These are phyloP conservation scores for Fusarium sp. DNA, from an alignment of 2,329 filamentous ascomycete genomes.

Conservation along the genomic window DNA sequence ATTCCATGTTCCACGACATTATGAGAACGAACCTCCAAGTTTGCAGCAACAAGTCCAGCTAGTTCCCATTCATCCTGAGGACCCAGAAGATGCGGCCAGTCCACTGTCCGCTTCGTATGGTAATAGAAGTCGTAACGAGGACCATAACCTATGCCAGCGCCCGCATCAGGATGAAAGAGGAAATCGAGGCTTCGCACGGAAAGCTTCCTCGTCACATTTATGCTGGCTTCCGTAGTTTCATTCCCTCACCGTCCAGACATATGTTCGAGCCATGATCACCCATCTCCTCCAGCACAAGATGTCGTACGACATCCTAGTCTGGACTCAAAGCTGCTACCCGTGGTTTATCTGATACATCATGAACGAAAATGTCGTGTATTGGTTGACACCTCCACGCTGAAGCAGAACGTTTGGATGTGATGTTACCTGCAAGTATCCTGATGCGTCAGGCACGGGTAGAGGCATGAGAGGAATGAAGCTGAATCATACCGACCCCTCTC, in stretches of 20 bases:
- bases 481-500: neutral
- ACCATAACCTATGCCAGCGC: constrained; percentile 10
- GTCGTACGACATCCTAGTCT: constrained; percentile 17
- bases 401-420: neutral
- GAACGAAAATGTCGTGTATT: neutral
- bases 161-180: constrained; percentile 13
- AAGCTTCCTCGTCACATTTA: constrained; percentile 2
- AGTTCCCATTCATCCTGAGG: neutral
- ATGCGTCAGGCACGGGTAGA: constrained; percentile 14
- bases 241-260: constrained; percentile 8
- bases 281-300: neutral
- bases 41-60: neutral
- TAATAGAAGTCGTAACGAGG: neutral
- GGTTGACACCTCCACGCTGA: neutral
- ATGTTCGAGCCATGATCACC: neutral
- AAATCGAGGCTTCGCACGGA: neutral
- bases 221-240: constrained; percentile 16
- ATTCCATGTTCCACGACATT: neutral
- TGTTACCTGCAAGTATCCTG: neutral
- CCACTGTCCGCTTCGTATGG: neutral
- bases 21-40: neutral
- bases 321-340: constrained; percentile 13
- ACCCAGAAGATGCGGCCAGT: neutral
- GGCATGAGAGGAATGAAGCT: constrained; percentile 14
- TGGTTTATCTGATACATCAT: neutral